Base-by-base conservation (phyloP, 352 stramenopile species). In the Globisporangium viniferum region DNA sequence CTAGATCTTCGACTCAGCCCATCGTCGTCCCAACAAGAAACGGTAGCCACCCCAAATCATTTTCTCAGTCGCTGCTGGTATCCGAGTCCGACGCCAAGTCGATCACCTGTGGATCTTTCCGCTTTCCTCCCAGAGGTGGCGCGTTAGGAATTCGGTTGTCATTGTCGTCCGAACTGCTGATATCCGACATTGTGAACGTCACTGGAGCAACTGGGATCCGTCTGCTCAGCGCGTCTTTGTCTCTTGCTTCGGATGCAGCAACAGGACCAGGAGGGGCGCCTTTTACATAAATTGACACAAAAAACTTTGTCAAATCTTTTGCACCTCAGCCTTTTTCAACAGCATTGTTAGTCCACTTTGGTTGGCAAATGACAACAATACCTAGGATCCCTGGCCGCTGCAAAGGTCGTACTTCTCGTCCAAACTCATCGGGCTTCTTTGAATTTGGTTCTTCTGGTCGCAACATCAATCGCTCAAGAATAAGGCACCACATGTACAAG, bases 81-180 rank as follows among this genome's bases (percentile, higher is more conserved):
- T 86, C 81, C 12, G 79, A 77, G 10, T 89, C 79, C 35, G 77
- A 84, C 63, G 76, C 72, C 58, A 89, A 64, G 64, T 89, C 55
- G 62, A 89, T 89, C 57, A 84, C 49, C 15, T 27, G 44, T 27
- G 55, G 29, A 18, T 49, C 18, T 22, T 61, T 65, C 27, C 44
- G n/a, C 54, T 67, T 67, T 35, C 41, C 51, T 15, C 33, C 31
- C 35, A 39, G 56, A 10, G 48, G 49, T 33, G 57, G 24, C n/a
- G 27, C 60, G 18, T 31, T 44, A n/a, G 39, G 36, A 18, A 44
- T 55, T 18, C 51, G 53, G 35, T 51, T 24, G 39, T 68, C 67
- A 29, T 67, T 51, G 18, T 72, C 66, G 24, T 66, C 67, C 24
- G 67, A 72, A 20, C 39, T 68, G 55, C 67, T 72, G 33, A 72